phyloP scores from a whole-genome alignment of 768 basidiomycete species.

The Saitozyma sp. region DNA sequence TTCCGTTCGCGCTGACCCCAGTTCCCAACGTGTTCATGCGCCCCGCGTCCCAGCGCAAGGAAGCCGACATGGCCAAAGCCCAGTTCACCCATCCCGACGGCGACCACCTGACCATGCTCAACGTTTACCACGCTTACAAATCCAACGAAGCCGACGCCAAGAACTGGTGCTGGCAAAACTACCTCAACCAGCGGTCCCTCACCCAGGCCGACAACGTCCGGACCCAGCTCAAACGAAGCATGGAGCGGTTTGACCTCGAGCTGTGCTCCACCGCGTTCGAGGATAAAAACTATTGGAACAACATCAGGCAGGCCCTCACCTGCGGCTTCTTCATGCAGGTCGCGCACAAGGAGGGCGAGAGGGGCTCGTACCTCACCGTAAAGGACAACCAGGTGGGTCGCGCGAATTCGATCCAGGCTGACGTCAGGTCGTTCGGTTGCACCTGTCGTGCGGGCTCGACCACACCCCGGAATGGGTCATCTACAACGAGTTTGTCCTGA shows the following conservation, averaged over 20 bases:
- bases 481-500: slow-evolving; percentile 93
- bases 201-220: slow-evolving; percentile 92
- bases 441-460: slow-evolving; percentile 85
- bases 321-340: slow-evolving; percentile 99
- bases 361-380: slow-evolving; percentile 79
- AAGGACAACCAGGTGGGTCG: slow-evolving; percentile 84
- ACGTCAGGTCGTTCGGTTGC: slow-evolving; percentile 66
- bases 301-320: slow-evolving; percentile 78
- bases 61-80: slow-evolving; percentile 90
- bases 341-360: slow-evolving; percentile 91
- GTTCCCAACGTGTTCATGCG: slow-evolving; percentile 95
- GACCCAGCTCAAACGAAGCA: slow-evolving; percentile 77
- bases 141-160: slow-evolving; percentile 69
- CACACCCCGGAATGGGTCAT: slow-evolving; percentile 87
- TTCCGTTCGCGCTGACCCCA: slow-evolving; percentile 30
- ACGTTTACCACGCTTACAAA: slow-evolving; percentile 91
- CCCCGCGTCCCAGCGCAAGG: slow-evolving; percentile 79
- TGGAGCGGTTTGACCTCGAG: slow-evolving; percentile 86
- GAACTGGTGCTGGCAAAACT: slow-evolving; percentile 90
- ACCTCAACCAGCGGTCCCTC: slow-evolving; percentile 76
- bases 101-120: slow-evolving; percentile 92
- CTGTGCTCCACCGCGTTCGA: slow-evolving; percentile 66
- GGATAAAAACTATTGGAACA: slow-evolving; percentile 68
- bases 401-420: no score
- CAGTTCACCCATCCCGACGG: slow-evolving; percentile 85